Conservation (phyloP, 331 rosid genomes). For the Arachis monticola region DNA sequence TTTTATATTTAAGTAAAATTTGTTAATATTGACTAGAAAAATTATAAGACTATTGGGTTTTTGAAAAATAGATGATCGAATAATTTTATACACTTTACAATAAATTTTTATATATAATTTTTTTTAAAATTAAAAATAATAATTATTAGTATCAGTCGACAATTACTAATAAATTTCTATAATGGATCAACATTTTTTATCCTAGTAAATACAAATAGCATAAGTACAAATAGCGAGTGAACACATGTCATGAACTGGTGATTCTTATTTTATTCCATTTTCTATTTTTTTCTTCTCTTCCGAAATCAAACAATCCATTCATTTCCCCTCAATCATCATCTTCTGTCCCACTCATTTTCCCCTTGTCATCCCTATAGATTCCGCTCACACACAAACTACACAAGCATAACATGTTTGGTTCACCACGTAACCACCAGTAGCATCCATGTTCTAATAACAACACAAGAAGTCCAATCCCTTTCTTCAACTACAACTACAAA, state of each 20-base stretch:
- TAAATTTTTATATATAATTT: too few species aligned
- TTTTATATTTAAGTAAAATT: too few species aligned
- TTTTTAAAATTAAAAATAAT: too few species aligned
- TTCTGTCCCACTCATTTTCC: neutral
- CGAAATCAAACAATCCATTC: neutral
- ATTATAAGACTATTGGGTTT: too few species aligned
- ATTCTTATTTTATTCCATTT: neutral
- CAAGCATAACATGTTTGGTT: neutral
- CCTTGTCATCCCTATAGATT: neutral
- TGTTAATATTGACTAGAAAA: too few species aligned
- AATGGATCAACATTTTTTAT: too few species aligned
- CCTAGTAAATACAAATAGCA: too few species aligned
- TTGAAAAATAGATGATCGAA: too few species aligned
- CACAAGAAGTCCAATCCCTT: neutral
- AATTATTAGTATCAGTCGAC: too few species aligned
- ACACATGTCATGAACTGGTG: neutral
- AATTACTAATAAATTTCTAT: too few species aligned
- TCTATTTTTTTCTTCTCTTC: neutral
- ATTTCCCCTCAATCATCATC: neutral
- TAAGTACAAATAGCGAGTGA: neutral
- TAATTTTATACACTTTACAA: too few species aligned
- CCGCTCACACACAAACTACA: neutral
- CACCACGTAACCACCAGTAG: neutral
- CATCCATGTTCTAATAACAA: neutral
- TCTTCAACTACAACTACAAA: neutral